Evolutionary conservation across 768 basidiomycete species (phyloP).

Genomic region (Phlebiopsis gigantea): DNA sequence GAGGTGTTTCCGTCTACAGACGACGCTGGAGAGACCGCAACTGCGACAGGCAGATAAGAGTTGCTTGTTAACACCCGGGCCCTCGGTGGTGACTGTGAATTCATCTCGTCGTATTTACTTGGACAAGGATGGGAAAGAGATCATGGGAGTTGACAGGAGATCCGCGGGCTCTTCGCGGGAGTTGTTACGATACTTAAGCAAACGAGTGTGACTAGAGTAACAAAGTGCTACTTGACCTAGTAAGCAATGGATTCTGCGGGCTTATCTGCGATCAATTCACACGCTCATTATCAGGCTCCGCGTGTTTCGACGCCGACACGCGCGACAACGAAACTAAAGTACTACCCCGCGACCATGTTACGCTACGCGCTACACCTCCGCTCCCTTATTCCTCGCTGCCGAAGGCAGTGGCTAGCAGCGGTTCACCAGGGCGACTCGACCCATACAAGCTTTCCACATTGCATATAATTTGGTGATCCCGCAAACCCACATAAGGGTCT

Average conservation of each 20-base stretch:
- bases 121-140: background rate
- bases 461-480: background rate
- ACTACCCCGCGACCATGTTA: background rate
- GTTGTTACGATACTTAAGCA: background rate
- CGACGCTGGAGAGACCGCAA: slow-evolving; percentile 3
- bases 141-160: background rate
- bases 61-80: slow-evolving; percentile 8
- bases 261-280: background rate
- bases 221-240: background rate
- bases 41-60: slow-evolving; percentile 5
- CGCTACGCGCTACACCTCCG: background rate
- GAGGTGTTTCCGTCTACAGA: slow-evolving; percentile 4
- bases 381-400: background rate
- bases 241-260: background rate
- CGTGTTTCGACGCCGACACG: background rate
- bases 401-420: background rate
- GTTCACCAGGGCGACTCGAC: background rate
- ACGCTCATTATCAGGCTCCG: background rate
- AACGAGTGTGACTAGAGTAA: background rate
- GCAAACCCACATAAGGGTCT: background rate
- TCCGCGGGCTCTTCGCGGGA: background rate
- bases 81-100: slow-evolving; percentile 2
- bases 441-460: background rate
- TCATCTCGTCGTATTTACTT: slow-evolving; percentile 7
- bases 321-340: background rate